A percentile compares a stretch with the other conserved stretches of the same genome.
These are phyloP conservation scores for Salvia miltiorrhiza DNA, from an alignment of 257 asterid species.

Conservation along the genomic window DNA sequence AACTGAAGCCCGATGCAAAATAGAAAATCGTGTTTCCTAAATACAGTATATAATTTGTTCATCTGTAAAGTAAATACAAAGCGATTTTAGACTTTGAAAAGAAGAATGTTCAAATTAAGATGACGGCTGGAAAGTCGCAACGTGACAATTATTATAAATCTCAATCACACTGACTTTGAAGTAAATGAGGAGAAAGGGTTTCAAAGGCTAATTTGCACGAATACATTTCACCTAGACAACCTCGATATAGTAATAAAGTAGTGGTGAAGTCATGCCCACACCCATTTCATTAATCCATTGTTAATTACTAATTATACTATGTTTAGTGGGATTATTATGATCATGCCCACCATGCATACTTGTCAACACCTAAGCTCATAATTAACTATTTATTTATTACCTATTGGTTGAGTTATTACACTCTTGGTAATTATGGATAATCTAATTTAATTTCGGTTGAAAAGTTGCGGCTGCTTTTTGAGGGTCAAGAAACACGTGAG, in stretches of 20 bases:
- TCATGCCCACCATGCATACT: not conserved
- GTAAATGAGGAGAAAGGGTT: not conserved
- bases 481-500: conserved; percentile 22
- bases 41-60: not conserved
- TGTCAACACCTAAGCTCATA: conserved; percentile 29
- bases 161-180: not conserved
- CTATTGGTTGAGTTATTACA: conserved; percentile 19
- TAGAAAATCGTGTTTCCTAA: not conserved
- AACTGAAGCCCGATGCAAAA: not conserved
- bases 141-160: not conserved
- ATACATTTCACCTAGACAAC: conserved; percentile 34
- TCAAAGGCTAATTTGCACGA: conserved; percentile 8
- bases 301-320: conserved; percentile 16
- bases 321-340: conserved; percentile 23
- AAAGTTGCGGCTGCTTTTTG: conserved; percentile 34
- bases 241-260: conserved; percentile 11
- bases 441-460: conserved; percentile 19
- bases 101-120: not conserved
- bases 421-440: conserved; percentile 15
- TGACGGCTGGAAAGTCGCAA: conserved; percentile 13
- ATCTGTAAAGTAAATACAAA: not conserved
- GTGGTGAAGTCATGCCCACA: conserved; percentile 24
- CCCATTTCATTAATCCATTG: conserved; percentile 2
- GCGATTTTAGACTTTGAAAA: not conserved
- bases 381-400: not conserved